Conservation (phyloP, 2,329 filamentous ascomycete species). For the Sarocladium brachiariae region DNA sequence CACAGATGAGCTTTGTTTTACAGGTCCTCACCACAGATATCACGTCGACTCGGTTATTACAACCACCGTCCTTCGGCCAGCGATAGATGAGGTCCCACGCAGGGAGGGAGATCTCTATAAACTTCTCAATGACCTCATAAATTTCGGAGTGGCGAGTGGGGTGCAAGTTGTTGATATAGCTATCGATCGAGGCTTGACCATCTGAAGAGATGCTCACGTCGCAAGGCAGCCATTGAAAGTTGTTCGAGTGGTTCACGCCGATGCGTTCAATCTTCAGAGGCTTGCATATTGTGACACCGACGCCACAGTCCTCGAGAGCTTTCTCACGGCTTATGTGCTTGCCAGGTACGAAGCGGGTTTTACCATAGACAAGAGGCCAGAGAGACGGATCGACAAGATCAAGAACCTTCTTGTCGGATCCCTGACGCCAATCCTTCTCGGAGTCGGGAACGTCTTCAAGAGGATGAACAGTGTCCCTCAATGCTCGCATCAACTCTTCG, state of each 20-base stretch:
- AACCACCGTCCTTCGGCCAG: slow-evolving; percentile 22
- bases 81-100: slow-evolving; percentile 36
- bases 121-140: slow-evolving; percentile 33
- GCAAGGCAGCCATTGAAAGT: slow-evolving; percentile 43
- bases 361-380: slow-evolving; percentile 51
- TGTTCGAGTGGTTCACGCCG: slow-evolving; percentile 15
- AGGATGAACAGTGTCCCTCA: slow-evolving; percentile 34
- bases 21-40: slow-evolving; percentile 15
- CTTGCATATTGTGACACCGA: slow-evolving; percentile 22
- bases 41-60: slow-evolving; percentile 20
- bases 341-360: slow-evolving; percentile 26
- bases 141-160: slow-evolving; percentile 30
- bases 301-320: slow-evolving; percentile 27
- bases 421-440: slow-evolving; percentile 54
- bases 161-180: slow-evolving; percentile 49
- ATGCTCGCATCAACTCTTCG: slow-evolving; percentile 21
- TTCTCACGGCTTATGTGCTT: slow-evolving; percentile 28
- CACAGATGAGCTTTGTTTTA: background rate
- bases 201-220: slow-evolving; percentile 35
- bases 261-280: background rate
- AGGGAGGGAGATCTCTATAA: slow-evolving; percentile 35
- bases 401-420: slow-evolving; percentile 47
- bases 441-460: slow-evolving; percentile 46
- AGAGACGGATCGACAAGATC: slow-evolving; percentile 59
- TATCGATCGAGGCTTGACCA: slow-evolving; percentile 32